Conservation (phyloP, 2,329 filamentous ascomycete genomes). For the Simplicillium aogashimaense region DNA sequence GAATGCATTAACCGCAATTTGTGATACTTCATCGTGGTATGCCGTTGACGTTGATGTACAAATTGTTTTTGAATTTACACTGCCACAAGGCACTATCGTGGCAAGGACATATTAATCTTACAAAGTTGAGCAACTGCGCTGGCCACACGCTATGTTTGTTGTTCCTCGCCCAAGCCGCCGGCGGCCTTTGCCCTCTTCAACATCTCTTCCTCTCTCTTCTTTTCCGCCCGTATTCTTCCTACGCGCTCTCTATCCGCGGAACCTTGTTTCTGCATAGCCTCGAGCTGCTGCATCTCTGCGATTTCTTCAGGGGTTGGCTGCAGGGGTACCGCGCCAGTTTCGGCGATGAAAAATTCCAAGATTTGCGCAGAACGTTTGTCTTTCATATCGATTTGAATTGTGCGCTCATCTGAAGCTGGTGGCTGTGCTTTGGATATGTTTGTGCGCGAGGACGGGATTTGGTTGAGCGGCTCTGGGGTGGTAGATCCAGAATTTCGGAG, state of each 20-base stretch:
- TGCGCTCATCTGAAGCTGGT: conserved; percentile 37
- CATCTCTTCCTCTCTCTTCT: conserved; percentile 50
- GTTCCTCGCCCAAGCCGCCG: conserved; percentile 23
- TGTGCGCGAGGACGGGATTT: conserved; percentile 35
- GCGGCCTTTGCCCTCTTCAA: conserved; percentile 29
- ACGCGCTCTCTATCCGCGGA: conserved; percentile 45
- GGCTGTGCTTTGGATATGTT: conserved; percentile 38
- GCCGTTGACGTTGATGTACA: not conserved
- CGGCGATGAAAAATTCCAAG: conserved; percentile 48
- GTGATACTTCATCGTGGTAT: not conserved
- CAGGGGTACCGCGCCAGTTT: conserved; percentile 51
- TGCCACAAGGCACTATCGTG: conserved; percentile 1
- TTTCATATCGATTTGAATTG: conserved; percentile 54
- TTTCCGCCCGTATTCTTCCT: conserved; percentile 41
- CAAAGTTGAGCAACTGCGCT: conserved; percentile 2
- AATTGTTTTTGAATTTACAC: conserved; percentile 2
- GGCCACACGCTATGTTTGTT: conserved; percentile 13
- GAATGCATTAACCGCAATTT: not conserved
- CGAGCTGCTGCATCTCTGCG: conserved; percentile 45
- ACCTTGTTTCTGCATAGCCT: conserved; percentile 40
- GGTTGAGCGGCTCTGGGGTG: conserved; percentile 19
- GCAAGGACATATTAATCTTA: not conserved
- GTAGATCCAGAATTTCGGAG: conserved; percentile 32
- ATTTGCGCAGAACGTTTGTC: conserved; percentile 51
- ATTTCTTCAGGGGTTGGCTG: conserved; percentile 49